Conservation (phyloP, 228 moss, liverwort and hornwort genomes). For the Sphagnum magellanicum region DNA sequence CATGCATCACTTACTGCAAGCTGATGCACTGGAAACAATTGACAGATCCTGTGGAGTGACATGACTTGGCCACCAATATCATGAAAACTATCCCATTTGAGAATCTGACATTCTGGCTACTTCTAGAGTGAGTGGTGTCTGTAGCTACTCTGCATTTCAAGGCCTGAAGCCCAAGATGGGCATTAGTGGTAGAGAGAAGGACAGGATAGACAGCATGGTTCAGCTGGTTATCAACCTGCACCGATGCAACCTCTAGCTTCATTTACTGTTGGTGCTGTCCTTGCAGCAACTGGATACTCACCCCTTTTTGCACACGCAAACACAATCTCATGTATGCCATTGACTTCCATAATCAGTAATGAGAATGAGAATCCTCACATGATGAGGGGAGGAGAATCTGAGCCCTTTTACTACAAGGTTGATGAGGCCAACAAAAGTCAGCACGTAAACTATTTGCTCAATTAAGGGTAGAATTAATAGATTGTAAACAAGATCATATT, state of each 20-base stretch:
- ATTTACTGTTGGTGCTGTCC: conserved; percentile 78
- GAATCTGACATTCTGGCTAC: conserved; percentile 28
- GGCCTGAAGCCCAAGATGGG: conserved; percentile 30
- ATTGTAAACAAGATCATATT: no score
- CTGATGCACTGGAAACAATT: conserved; percentile 83
- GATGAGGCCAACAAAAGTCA: no score
- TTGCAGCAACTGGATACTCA: conserved; percentile 59
- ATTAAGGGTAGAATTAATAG: no score
- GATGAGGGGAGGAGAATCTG: no score
- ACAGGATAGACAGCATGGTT: conserved; percentile 89
- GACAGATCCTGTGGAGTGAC: conserved; percentile 72
- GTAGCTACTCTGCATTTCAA: conserved; percentile 1
- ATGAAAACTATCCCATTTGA: conserved; percentile 41
- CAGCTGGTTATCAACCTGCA: conserved; percentile 93
- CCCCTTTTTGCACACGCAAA: conserved; percentile 74
- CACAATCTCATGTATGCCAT: conserved; percentile 57
- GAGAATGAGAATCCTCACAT: no score
- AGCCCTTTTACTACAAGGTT: no score
- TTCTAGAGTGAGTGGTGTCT: conserved; percentile 14
- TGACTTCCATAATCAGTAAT: conserved; percentile 41
- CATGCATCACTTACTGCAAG: conserved; percentile 40
- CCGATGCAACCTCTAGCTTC: conserved; percentile 63
- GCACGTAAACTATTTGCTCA: no score
- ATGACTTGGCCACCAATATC: conserved; percentile 71
- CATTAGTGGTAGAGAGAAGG: conserved; percentile 72